These are phyloP conservation scores for Cyamopsis tetragonoloba DNA, from an alignment of 306 rosid species.

Conservation along the genomic window DNA sequence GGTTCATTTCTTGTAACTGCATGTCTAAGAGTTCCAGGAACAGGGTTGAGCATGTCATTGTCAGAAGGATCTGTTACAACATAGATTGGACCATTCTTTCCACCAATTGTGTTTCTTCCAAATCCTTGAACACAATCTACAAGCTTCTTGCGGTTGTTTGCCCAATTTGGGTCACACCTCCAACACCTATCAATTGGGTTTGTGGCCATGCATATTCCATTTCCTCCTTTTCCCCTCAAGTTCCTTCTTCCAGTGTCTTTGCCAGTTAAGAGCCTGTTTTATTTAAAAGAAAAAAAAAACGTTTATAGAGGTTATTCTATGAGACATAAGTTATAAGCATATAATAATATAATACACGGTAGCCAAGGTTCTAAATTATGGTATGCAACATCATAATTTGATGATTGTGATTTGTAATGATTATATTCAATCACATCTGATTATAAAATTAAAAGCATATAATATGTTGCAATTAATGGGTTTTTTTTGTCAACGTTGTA, in stretches of 20 bases:
- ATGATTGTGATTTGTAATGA: too few species aligned
- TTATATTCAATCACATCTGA: too few species aligned
- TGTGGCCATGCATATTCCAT: slow-evolving; percentile 45
- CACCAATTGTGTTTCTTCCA: slow-evolving; percentile 65
- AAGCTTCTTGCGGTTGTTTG: slow-evolving; percentile 48
- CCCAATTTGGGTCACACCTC: slow-evolving; percentile 83
- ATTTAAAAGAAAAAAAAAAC: not conserved
- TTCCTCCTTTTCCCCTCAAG: not conserved
- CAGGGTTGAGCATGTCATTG: slow-evolving; percentile 46
- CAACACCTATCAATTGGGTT: slow-evolving; percentile 89
- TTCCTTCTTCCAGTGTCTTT: slow-evolving; percentile 35
- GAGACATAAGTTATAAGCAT: too few species aligned
- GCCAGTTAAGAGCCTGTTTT: slow-evolving; percentile 29
- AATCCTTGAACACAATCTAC: slow-evolving; percentile 66
- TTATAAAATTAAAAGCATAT: too few species aligned
- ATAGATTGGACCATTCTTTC: slow-evolving; percentile 54
- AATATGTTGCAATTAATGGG: too few species aligned
- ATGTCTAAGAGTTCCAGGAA: slow-evolving; percentile 66
- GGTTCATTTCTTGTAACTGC: slow-evolving; percentile 63
- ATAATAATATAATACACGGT: too few species aligned
- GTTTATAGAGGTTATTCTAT: not conserved
- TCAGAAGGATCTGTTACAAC: slow-evolving; percentile 55
- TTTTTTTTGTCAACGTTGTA: too few species aligned
- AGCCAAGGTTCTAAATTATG: too few species aligned
- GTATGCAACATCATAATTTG: too few species aligned